These are phyloP conservation scores for Stenocarpella maydis DNA, from an alignment of 2,329 filamentous ascomycete genomes.

Conservation along the genomic window DNA sequence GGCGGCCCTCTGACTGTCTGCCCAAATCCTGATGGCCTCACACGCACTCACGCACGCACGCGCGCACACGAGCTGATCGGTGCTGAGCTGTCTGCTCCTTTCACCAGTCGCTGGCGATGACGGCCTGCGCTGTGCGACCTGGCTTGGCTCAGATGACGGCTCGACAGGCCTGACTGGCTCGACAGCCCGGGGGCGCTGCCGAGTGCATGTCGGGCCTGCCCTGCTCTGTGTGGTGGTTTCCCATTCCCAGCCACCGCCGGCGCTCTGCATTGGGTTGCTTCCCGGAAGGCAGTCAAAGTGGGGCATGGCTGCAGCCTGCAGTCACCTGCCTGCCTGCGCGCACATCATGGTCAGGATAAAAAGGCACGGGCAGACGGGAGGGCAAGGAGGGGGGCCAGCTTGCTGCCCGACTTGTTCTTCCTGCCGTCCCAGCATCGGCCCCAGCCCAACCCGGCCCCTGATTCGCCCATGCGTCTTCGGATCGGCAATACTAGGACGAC, in stretches of 20 bases:
- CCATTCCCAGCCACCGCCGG: constrained; percentile 22
- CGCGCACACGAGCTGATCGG: not conserved
- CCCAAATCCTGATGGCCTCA: not conserved
- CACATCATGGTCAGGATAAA: not conserved
- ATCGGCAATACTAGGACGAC: constrained; percentile 2
- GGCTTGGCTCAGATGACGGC: constrained; percentile 10
- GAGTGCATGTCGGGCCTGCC: constrained; percentile 16
- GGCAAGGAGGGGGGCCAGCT: not conserved
- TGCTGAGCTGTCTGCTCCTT: constrained; percentile 18
- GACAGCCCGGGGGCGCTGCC: constrained; percentile 6
- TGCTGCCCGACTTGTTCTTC: constrained; percentile 26
- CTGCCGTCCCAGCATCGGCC: constrained; percentile 20
- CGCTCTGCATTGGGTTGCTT: constrained; percentile 7
- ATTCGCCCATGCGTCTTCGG: constrained; percentile 9
- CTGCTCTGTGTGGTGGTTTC: constrained; percentile 15
- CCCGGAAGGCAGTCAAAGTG: constrained; percentile 10
- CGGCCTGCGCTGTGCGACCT: constrained; percentile 4
- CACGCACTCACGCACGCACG: constrained; percentile 10
- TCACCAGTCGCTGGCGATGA: constrained; percentile 22
- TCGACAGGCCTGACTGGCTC: constrained; percentile 3
- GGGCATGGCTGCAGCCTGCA: constrained; percentile 14
- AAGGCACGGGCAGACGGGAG: not conserved
- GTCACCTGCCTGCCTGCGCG: constrained; percentile 21
- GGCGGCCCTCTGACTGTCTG: not conserved
- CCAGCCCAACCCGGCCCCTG: not conserved